Evolutionary conservation across 2,329 filamentous ascomycete species (phyloP).

Genomic region (Ophiostoma sp.): DNA sequence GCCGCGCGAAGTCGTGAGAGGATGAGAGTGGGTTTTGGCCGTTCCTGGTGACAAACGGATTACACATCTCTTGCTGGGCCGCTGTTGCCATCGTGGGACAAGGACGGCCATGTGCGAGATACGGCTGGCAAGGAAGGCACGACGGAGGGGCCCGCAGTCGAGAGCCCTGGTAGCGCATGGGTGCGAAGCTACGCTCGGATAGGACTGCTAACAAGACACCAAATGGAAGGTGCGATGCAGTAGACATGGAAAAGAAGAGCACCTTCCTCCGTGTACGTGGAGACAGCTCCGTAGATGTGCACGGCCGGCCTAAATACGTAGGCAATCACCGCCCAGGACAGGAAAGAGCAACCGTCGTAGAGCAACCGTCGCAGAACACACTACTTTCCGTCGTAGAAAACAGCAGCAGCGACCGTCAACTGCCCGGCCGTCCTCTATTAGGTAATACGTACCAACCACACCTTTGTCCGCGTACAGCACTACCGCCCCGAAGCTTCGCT

Average conservation of each 20-base stretch:
- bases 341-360: slow-evolving; percentile 5
- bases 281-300: not conserved
- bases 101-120: slow-evolving; percentile 11
- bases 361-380: not conserved
- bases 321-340: not conserved
- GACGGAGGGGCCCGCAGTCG: not conserved
- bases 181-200: not conserved
- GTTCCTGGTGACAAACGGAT: not conserved
- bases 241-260: not conserved
- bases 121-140: slow-evolving; percentile 7
- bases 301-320: not conserved
- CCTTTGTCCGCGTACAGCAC: not conserved
- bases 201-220: not conserved
- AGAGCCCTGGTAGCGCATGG: not conserved
- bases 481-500: not conserved
- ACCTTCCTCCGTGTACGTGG: not conserved
- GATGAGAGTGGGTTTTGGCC: too few species aligned
- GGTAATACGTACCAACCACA: not conserved
- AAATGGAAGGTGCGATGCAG: not conserved
- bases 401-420: not conserved
- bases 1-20: too few species aligned
- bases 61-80: not conserved
- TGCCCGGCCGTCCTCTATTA: not conserved
- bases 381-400: not conserved
- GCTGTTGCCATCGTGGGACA: not conserved